Evolutionary conservation across 352 stramenopile genomes (phyloP).

Genomic region (Labyrinthula sp.): DNA sequence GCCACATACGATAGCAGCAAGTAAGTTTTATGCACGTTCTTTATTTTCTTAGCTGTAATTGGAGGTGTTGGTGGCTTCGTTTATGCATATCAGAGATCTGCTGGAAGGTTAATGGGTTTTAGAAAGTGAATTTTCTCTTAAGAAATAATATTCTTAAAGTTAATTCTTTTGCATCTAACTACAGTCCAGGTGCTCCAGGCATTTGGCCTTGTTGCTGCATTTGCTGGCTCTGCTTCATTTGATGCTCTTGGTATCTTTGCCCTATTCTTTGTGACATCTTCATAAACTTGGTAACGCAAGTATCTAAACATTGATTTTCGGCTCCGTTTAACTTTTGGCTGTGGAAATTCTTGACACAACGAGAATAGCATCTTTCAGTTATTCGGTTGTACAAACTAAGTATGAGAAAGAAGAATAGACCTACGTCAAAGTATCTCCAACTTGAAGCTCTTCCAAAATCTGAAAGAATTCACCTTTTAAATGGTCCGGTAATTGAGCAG

Average conservation of each 20-base stretch:
- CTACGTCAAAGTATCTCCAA: no score
- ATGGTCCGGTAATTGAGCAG: constrained; percentile 19
- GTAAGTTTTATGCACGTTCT: no score
- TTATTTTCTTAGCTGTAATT: no score
- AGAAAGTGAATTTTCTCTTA: no score
- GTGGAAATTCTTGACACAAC: constrained; percentile 34
- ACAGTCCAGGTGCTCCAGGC: neutral
- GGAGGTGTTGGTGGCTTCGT: no score
- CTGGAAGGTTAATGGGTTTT: no score
- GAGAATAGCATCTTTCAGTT: constrained; percentile 27
- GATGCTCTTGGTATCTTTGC: constrained; percentile 28
- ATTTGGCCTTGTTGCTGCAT: constrained; percentile 8
- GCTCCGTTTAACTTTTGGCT: constrained; percentile 31
- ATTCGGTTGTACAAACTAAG: constrained; percentile 32
- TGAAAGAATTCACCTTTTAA: constrained; percentile 23
- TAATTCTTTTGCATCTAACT: no score
- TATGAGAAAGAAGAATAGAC: no score
- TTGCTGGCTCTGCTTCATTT: constrained; percentile 28
- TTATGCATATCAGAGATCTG: no score
- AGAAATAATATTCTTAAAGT: no score
- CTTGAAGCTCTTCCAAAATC: constrained; percentile 25
- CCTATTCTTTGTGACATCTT: constrained; percentile 30
- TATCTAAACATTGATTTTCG: constrained; percentile 32
- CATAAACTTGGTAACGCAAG: constrained; percentile 32
- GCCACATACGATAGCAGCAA: no score